These are phyloP conservation scores for Lophium mytilinum DNA, from an alignment of 495 filamentous ascomycete genomes.

Conservation along the genomic window DNA sequence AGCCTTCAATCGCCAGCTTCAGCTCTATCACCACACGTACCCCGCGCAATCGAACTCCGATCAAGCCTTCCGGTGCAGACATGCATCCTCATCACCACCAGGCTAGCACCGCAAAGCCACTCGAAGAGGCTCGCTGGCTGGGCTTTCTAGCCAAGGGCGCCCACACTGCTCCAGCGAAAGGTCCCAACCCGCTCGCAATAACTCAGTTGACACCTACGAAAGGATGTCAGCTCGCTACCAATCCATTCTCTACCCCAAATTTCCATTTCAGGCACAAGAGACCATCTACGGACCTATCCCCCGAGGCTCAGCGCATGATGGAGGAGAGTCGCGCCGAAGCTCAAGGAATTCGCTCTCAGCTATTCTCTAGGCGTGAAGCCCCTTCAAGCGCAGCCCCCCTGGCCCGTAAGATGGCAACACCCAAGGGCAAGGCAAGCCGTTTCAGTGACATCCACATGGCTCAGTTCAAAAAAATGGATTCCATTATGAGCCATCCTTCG, in stretches of 20 bases:
- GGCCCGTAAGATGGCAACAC: conserved; percentile 61
- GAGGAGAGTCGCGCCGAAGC: conserved; percentile 63
- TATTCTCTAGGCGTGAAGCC: conserved; percentile 14
- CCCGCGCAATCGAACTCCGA: conserved; percentile 28
- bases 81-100: conserved; percentile 36
- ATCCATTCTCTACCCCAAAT: conserved; percentile 34
- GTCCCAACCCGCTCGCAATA: conserved; percentile 11
- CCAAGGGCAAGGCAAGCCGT: conserved; percentile 66
- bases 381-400: conserved; percentile 27
- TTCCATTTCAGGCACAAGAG: conserved; percentile 69
- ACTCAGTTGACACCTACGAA: conserved; percentile 30
- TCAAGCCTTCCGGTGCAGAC: conserved; percentile 28
- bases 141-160: conserved; percentile 29
- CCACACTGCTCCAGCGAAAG: conserved; percentile 32
- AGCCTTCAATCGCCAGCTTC: conserved; percentile 6
- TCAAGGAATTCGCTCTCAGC: conserved; percentile 53
- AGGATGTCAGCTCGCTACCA: neutral
- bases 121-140: conserved; percentile 35
- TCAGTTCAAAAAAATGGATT: conserved; percentile 94
- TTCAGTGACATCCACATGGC: conserved; percentile 78
- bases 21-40: conserved; percentile 15
- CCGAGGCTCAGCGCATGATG: conserved; percentile 71
- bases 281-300: conserved; percentile 44
- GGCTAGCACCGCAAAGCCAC: conserved; percentile 28
- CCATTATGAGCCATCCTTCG: conserved; percentile 78